phyloP scores from a whole-genome alignment of 306 rosid species.

The Ormosia emarginata region DNA sequence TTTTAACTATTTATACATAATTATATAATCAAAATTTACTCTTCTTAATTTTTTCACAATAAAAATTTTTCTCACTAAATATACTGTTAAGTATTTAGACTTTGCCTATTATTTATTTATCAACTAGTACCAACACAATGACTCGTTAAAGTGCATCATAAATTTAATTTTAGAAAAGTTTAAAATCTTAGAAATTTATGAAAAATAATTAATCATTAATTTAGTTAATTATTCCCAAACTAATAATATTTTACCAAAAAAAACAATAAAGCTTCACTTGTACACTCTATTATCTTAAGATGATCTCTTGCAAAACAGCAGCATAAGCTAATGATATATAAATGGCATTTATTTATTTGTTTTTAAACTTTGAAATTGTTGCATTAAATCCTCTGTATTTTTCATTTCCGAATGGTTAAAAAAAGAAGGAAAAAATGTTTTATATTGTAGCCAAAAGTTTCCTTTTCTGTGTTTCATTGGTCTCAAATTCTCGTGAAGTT shows the following conservation, averaged over 20 bases:
- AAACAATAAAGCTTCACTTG: not conserved
- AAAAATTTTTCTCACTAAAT: too few relatives aligned
- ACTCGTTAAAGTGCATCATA: not conserved
- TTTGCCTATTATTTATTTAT: not conserved
- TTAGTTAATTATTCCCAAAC: not conserved
- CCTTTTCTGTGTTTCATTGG: not conserved
- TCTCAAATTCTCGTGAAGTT: constrained; percentile 8
- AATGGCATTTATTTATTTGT: not conserved
- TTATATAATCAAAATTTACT: too few relatives aligned
- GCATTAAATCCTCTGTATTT: not conserved
- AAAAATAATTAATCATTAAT: not conserved
- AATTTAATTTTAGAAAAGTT: not conserved
- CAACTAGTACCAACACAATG: not conserved
- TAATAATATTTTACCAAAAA: not conserved
- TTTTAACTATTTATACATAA: too few relatives aligned
- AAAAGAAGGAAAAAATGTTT: not conserved
- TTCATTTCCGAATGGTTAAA: not conserved
- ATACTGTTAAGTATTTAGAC: too few relatives aligned
- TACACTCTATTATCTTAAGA: not conserved
- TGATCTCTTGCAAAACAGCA: not conserved
- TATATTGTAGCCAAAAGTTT: not conserved
- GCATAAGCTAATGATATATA: not conserved
- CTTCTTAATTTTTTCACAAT: too few relatives aligned
- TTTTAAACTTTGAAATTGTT: not conserved
- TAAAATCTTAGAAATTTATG: not conserved